phyloP scores from a whole-genome alignment of 2,329 filamentous ascomycete genomes.

The Claviceps humidiphila region DNA sequence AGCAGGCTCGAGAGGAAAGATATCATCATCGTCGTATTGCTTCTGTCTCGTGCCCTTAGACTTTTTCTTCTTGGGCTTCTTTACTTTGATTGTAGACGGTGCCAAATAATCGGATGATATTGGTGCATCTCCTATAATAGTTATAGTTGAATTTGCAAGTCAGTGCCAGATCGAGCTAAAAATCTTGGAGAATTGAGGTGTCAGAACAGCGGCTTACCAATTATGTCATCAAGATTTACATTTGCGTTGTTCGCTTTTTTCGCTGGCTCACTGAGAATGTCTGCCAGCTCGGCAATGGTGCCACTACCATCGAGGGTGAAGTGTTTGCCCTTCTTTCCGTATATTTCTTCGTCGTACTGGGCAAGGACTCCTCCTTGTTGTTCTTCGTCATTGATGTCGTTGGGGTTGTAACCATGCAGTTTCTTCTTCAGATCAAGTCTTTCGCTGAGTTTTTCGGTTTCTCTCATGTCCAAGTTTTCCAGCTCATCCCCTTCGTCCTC shows the following conservation, averaged over 20 bases:
- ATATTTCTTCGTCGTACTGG: constrained; percentile 93
- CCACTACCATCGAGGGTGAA: constrained; percentile 80
- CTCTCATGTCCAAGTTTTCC: constrained; percentile 60
- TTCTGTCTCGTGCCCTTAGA: constrained; percentile 62
- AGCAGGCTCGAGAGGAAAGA: constrained; percentile 31
- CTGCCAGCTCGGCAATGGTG: constrained; percentile 49
- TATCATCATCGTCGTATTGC: constrained; percentile 48
- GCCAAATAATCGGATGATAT: constrained; percentile 75
- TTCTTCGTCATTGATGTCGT: constrained; percentile 48
- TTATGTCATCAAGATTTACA: constrained; percentile 69
- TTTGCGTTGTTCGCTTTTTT: constrained; percentile 51
- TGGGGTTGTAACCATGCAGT: constrained; percentile 76
- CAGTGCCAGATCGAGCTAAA: neutral
- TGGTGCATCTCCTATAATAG: constrained; percentile 16
- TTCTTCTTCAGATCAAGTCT: constrained; percentile 81
- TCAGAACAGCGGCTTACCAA: constrained; percentile 25
- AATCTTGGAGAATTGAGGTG: neutral
- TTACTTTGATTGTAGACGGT: constrained; percentile 75
- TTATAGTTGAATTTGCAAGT: neutral
- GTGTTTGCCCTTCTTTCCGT: constrained; percentile 73
- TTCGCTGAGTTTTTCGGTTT: constrained; percentile 60
- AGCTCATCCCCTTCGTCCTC: constrained; percentile 86
- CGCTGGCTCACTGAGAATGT: constrained; percentile 37
- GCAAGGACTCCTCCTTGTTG: constrained; percentile 58
- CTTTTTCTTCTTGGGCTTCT: constrained; percentile 92